A percentile compares a stretch with the other conserved stretches of the same genome.
phyloP scores from a whole-genome alignment of 73 alveolate genomes.

The Stentor roeselii region DNA sequence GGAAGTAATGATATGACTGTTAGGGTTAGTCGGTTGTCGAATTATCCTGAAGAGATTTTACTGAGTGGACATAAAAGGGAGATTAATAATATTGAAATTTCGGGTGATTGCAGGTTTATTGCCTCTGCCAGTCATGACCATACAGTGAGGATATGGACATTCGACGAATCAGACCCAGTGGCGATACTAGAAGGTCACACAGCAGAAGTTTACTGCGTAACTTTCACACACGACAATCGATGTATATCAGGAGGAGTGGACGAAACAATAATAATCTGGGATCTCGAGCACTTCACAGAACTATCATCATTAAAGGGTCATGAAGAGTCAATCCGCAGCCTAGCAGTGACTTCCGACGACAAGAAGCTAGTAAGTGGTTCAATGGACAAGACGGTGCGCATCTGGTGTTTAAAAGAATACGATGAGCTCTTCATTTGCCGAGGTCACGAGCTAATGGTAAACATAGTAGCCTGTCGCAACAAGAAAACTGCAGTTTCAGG shows the following conservation, averaged over 20 bases:
- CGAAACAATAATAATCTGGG: neutral
- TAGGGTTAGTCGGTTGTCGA: neutral
- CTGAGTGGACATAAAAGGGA: neutral
- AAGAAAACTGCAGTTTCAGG: neutral
- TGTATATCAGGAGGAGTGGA: slow-evolving; percentile 19
- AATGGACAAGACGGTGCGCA: neutral
- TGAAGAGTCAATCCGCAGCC: neutral
- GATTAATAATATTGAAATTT: neutral
- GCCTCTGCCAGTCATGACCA: neutral
- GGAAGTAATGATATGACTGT: neutral
- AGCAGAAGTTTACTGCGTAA: neutral
- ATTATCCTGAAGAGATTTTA: neutral
- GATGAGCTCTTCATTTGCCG: neutral
- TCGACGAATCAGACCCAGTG: neutral
- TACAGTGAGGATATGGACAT: neutral
- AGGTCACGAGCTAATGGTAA: neutral
- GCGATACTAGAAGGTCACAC: slow-evolving; percentile 10
- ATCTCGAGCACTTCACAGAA: neutral
- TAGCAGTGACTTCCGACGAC: neutral
- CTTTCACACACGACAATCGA: neutral
- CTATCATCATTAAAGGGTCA: neutral
- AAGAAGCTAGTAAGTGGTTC: neutral
- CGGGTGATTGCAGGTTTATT: neutral
- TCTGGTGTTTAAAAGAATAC: neutral
- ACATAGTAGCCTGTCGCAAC: neutral